Conservation (phyloP, 257 asterid species). For the Scutellaria minor region DNA sequence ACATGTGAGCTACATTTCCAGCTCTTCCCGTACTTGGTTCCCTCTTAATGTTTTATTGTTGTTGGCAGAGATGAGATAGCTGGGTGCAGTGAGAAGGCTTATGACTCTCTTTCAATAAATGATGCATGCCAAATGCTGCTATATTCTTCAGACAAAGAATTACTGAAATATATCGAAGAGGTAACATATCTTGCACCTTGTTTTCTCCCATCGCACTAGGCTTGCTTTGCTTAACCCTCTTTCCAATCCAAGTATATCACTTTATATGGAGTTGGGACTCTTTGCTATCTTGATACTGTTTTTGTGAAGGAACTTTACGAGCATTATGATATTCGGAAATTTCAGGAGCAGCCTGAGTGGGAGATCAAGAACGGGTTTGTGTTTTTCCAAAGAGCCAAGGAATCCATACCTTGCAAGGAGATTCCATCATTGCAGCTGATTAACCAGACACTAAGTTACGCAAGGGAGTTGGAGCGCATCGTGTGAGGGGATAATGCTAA, state of each 20-base stretch:
- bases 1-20: background rate
- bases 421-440: slow-evolving; percentile 91
- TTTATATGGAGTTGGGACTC: background rate
- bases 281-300: background rate
- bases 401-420: slow-evolving; percentile 85
- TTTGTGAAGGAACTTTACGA: background rate
- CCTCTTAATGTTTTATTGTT: slow-evolving; percentile 19
- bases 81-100: slow-evolving; percentile 96
- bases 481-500: slow-evolving; percentile 24
- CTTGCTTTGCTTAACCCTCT: background rate
- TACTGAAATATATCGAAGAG: slow-evolving; percentile 61
- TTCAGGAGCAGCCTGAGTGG: slow-evolving; percentile 96
- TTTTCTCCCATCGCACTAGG: background rate
- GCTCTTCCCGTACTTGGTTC: background rate
- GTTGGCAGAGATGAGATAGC: slow-evolving; percentile 86
- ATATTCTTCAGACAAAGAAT: slow-evolving; percentile 75
- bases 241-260: background rate
- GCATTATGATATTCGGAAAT: slow-evolving; percentile 21
- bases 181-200: slow-evolving; percentile 35
- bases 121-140: slow-evolving; percentile 73
- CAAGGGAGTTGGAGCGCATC: slow-evolving; percentile 85
- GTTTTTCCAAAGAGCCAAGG: slow-evolving; percentile 77
- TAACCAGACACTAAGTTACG: slow-evolving; percentile 92
- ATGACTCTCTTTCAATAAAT: slow-evolving; percentile 70
- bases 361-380: slow-evolving; percentile 68